Percentiles rank a stretch among this genome's conserved stretches.
Evolutionary conservation across 2,329 filamentous ascomycete species (phyloP).

Genomic region (Exophiala sp.): DNA sequence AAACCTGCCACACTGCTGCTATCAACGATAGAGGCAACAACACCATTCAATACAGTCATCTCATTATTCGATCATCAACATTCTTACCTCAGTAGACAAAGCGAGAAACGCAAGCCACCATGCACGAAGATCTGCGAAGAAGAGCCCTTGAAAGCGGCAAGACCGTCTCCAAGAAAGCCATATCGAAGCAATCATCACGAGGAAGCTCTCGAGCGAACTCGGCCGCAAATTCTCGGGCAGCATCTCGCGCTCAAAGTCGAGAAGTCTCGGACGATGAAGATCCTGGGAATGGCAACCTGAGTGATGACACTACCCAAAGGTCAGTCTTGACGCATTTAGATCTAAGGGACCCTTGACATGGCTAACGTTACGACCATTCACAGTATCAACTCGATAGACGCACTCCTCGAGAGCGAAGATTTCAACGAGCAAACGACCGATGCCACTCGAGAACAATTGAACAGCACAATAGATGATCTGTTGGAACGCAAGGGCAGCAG

Average conservation of each 20-base stretch:
- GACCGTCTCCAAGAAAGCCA: constrained; percentile 59
- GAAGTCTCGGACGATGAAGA: constrained; percentile 60
- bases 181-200: constrained; percentile 52
- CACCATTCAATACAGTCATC: background rate
- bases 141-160: constrained; percentile 63
- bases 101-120: constrained; percentile 27
- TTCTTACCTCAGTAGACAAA: background rate
- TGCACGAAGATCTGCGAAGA: constrained; percentile 50
- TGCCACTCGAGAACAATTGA: constrained; percentile 60
- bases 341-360: background rate
- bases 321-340: constrained; percentile 31
- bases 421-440: constrained; percentile 49
- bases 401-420: constrained; percentile 55
- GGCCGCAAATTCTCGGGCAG: constrained; percentile 49
- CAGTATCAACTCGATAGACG: constrained; percentile 66
- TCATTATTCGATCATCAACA: background rate
- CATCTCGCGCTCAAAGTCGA: constrained; percentile 54
- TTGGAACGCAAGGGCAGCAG: constrained; percentile 76
- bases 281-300: constrained; percentile 43
- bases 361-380: constrained; percentile 11
- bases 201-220: constrained; percentile 52
- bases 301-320: constrained; percentile 59
- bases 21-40: too few species aligned
- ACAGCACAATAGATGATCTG: constrained; percentile 67
- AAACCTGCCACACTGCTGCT: background rate